Conservation (phyloP, 2,329 filamentous ascomycete genomes). For the Aspergillus aculeatus region DNA sequence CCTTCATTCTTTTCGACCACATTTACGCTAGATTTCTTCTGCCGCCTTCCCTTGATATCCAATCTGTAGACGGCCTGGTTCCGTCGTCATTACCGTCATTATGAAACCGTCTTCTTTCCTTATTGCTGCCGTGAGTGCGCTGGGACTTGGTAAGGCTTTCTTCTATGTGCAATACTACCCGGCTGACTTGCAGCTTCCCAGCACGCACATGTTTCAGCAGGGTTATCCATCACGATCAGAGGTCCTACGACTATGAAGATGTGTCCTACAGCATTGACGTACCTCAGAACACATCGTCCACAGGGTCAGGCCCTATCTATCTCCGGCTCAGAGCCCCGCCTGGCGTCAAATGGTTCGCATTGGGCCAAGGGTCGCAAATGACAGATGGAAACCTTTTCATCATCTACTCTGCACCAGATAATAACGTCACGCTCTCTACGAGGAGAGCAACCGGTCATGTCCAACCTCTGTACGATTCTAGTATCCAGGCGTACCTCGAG, state of each 20-base stretch:
- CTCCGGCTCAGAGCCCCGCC: conserved; percentile 56
- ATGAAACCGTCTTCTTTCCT: conserved; percentile 2
- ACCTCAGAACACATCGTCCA: conserved; percentile 50
- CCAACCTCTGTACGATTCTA: conserved; percentile 49
- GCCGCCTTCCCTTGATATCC: neutral
- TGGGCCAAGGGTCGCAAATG: conserved; percentile 60
- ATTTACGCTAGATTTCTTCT: neutral
- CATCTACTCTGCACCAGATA: conserved; percentile 54
- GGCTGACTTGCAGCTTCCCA: conserved; percentile 4
- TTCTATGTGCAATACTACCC: neutral
- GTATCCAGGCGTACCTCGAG: conserved; percentile 53
- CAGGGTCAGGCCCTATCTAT: conserved; percentile 58
- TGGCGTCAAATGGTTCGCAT: conserved; percentile 52
- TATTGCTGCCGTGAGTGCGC: neutral
- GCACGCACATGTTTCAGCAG: conserved; percentile 19
- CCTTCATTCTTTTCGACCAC: conserved; percentile 1
- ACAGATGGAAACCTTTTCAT: conserved; percentile 59
- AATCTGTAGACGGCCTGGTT: neutral
- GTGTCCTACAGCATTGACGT: conserved; percentile 53
- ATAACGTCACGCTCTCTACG: conserved; percentile 63
- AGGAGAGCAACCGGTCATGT: conserved; percentile 50
- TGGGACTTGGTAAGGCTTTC: conserved; percentile 6
- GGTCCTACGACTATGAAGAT: conserved; percentile 20
- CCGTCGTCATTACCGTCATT: conserved; percentile 1
- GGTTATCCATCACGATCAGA: conserved; percentile 22